Conservation (phyloP, 169 alveolate species). For the Ichthyophthirius multifiliis region DNA sequence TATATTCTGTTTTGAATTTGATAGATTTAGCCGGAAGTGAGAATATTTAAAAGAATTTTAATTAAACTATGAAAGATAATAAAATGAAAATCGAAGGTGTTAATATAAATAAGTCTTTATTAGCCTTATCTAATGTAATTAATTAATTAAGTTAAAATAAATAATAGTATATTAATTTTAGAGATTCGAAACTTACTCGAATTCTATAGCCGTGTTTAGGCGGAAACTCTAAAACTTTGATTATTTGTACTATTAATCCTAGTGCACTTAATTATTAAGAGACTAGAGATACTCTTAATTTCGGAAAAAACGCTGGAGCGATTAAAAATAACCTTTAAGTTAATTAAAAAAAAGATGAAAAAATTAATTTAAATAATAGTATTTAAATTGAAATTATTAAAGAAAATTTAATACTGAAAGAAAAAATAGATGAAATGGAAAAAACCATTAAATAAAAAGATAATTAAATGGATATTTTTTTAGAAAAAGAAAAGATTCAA, state of each 20-base stretch:
- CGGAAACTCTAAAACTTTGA: conserved; percentile 9
- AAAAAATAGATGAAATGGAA: too few species aligned
- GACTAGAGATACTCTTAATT: conserved; percentile 7
- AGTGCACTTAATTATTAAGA: background rate
- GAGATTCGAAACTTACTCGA: conserved; percentile 13
- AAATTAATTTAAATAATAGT: background rate
- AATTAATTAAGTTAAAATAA: conserved; percentile 37
- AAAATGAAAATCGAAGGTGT: conserved; percentile 41
- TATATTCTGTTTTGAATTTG: conserved; percentile 40
- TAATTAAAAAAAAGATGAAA: background rate
- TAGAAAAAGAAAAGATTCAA: background rate
- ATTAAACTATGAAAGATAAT: conserved; percentile 42
- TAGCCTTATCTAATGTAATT: conserved; percentile 45
- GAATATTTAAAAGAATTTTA: conserved; percentile 36
- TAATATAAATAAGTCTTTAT: conserved; percentile 50
- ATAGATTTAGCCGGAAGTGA: conserved; percentile 59
- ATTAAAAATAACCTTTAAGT: background rate
- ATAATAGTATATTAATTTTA: background rate
- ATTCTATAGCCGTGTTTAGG: background rate
- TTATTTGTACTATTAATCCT: conserved; percentile 17
- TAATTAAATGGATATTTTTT: background rate
- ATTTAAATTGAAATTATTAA: background rate
- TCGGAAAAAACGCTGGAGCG: conserved; percentile 18
- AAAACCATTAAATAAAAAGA: too few species aligned
- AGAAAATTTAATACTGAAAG: background rate